Conservation (phyloP, 495 filamentous ascomycete species). For the Trichocladium uniseriatum region DNA sequence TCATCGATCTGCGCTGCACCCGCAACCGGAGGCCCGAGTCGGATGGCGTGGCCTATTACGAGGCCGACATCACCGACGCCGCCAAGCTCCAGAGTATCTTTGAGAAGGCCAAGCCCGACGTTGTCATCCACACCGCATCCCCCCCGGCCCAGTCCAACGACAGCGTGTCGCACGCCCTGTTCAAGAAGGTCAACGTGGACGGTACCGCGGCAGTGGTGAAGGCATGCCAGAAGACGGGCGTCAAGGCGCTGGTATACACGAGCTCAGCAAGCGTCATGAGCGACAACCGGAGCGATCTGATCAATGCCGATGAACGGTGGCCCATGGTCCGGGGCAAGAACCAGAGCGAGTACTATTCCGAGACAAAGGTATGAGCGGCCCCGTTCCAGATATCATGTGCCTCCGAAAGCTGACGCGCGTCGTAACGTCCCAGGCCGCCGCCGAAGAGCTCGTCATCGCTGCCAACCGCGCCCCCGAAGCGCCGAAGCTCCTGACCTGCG, state of each 20-base stretch:
- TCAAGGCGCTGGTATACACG: constrained; percentile 92
- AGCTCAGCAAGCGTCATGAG: constrained; percentile 82
- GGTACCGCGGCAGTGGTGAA: constrained; percentile 74
- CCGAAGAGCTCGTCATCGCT: constrained; percentile 73
- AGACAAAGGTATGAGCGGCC: constrained; percentile 57
- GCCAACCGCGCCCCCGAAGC: constrained; percentile 62
- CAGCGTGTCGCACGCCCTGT: constrained; percentile 47
- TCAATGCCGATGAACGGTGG: constrained; percentile 85
- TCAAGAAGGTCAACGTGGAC: constrained; percentile 84
- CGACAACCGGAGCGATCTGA: constrained; percentile 68
- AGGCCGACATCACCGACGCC: constrained; percentile 77
- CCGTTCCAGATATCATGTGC: background rate
- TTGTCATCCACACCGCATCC: constrained; percentile 93
- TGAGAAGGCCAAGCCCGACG: constrained; percentile 61
- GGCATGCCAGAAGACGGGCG: constrained; percentile 60
- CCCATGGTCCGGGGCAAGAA: constrained; percentile 59
- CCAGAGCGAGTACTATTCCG: constrained; percentile 85
- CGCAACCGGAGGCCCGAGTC: constrained; percentile 62
- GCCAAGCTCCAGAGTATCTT: constrained; percentile 58
- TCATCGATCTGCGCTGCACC: constrained; percentile 76
- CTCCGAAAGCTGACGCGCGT: background rate
- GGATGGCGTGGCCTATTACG: constrained; percentile 63
- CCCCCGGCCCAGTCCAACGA: constrained; percentile 46
- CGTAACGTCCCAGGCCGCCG: constrained; percentile 54
- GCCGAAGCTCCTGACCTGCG: constrained; percentile 59